Evolutionary conservation across 768 basidiomycete species (phyloP).

Genomic region (Saitozyma sp.): DNA sequence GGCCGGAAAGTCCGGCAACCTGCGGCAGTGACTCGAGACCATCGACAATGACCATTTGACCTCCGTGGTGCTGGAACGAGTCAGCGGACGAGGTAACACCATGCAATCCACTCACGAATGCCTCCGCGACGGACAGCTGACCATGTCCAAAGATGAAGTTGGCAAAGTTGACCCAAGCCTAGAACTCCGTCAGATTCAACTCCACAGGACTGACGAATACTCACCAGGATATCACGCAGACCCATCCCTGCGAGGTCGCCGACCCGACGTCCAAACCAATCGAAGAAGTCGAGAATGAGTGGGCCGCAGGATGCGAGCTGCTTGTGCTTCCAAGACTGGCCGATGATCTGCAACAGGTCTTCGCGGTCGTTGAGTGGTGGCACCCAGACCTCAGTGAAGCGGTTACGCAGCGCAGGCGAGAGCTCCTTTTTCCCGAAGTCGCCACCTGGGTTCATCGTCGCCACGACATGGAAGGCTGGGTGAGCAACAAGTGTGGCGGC

Average conservation of each 20-base stretch:
- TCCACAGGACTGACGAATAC: constrained; percentile 39
- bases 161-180: constrained; percentile 93
- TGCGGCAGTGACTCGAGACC: constrained; percentile 79
- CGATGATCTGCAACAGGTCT: constrained; percentile 78
- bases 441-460: constrained; percentile 99
- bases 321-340: constrained; percentile 65
- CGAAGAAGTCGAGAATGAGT: constrained; percentile 70
- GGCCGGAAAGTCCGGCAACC: constrained; percentile 63
- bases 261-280: constrained; percentile 70
- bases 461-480: constrained; percentile 78
- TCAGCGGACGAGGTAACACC: not conserved
- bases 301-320: constrained; percentile 62
- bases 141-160: constrained; percentile 60
- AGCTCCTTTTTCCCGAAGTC: constrained; percentile 99
- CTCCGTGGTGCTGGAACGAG: constrained; percentile 74
- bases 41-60: constrained; percentile 88
- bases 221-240: constrained; percentile 82
- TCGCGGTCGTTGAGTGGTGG: constrained; percentile 70
- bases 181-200: constrained; percentile 8
- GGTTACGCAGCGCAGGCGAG: constrained; percentile 91
- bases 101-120: constrained; percentile 23
- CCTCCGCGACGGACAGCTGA: constrained; percentile 11
- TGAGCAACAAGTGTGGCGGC: constrained; percentile 67
- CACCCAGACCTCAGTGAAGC: constrained; percentile 99
- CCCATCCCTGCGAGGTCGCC: constrained; percentile 64